Evolutionary conservation across 139 green algal species (phyloP).

Genomic region (Chlamydomonas asymmetrica): DNA sequence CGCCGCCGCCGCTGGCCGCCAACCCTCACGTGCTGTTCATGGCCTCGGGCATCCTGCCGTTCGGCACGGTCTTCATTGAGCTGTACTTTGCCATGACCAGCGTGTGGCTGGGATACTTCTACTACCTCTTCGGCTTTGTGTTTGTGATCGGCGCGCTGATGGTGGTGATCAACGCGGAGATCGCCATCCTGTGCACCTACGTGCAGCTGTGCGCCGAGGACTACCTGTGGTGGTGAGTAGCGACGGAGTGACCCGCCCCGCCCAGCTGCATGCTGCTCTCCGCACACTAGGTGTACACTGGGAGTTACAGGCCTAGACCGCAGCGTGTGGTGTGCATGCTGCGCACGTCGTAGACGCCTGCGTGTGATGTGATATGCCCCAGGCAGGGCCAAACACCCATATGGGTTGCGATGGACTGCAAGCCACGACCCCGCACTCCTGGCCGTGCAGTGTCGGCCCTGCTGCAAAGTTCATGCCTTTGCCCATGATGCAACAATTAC

Average conservation of each 20-base stretch:
- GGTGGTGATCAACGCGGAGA: constrained; percentile 84
- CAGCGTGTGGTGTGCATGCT: too few species aligned
- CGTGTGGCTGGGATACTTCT: constrained; percentile 92
- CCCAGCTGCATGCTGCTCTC: not conserved
- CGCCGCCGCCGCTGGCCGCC: constrained; percentile 69
- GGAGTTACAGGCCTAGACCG: not conserved
- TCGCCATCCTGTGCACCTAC: constrained; percentile 84
- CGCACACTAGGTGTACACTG: not conserved
- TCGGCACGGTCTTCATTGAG: constrained; percentile 96
- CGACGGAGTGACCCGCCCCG: too few species aligned
- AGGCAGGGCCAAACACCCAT: too few species aligned
- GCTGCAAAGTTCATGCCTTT: too few species aligned
- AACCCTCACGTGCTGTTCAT: constrained; percentile 83
- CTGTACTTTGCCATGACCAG: constrained; percentile 95
- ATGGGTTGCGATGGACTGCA: too few species aligned
- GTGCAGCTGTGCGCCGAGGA: constrained; percentile 92
- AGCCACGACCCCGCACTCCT: too few species aligned
- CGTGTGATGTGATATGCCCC: too few species aligned
- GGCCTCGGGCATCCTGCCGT: constrained; percentile 88
- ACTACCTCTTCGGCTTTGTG: constrained; percentile 94
- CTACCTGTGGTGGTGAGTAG: constrained; percentile 88
- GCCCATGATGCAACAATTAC: too few species aligned
- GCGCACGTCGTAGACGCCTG: too few species aligned
- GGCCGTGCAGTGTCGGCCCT: too few species aligned
- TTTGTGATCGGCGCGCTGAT: constrained; percentile 86